Conservation (phyloP, 441 rosid genomes). For the Biscutella laevigata region DNA sequence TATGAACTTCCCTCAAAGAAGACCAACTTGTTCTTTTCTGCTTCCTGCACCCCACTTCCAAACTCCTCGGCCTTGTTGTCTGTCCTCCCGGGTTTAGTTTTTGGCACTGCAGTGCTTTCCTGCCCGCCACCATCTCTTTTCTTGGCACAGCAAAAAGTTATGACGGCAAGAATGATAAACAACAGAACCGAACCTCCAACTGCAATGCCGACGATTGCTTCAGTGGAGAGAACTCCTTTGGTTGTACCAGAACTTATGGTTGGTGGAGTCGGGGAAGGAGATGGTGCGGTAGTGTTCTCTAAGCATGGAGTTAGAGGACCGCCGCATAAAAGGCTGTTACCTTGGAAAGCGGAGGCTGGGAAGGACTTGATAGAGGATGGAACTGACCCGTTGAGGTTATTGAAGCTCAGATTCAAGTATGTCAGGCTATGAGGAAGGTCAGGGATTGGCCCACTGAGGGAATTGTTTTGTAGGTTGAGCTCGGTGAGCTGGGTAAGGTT, state of each 20-base stretch:
- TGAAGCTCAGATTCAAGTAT: conserved; percentile 51
- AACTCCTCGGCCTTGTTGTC: conserved; percentile 76
- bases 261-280: conserved; percentile 43
- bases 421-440: conserved; percentile 39
- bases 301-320: conserved; percentile 46
- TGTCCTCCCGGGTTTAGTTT: conserved; percentile 40
- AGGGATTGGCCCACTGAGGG: conserved; percentile 53
- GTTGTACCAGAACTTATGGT: conserved; percentile 24
- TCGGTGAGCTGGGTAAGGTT: conserved; percentile 45
- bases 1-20: conserved; percentile 66
- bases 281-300: conserved; percentile 32
- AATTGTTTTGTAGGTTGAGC: conserved; percentile 47
- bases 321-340: conserved; percentile 61
- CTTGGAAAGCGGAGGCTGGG: conserved; percentile 48
- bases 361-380: conserved; percentile 47
- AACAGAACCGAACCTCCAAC: conserved; percentile 47
- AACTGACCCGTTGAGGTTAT: conserved; percentile 53
- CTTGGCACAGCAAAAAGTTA: conserved; percentile 47
- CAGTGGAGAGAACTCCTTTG: conserved; percentile 43
- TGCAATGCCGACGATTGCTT: conserved; percentile 56
- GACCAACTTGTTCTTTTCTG: conserved; percentile 73
- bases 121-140: conserved; percentile 32
- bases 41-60: conserved; percentile 74
- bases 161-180: conserved; percentile 37
- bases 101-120: conserved; percentile 25